These are phyloP conservation scores for Sarcodon aspratus DNA, from an alignment of 768 basidiomycete species.

Conservation along the genomic window DNA sequence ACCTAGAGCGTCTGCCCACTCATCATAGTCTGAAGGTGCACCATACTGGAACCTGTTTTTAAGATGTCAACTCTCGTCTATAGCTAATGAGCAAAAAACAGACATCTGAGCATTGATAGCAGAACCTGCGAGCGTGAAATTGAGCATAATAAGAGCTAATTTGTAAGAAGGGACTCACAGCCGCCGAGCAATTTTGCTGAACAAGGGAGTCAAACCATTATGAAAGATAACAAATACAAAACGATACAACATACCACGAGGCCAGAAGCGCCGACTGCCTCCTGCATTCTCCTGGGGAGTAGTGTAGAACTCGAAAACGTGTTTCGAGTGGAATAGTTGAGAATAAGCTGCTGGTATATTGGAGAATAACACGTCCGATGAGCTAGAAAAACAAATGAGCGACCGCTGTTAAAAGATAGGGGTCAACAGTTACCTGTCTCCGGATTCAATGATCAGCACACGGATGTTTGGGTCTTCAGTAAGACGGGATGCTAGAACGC, in stretches of 20 bases:
- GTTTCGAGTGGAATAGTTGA: slow-evolving; percentile 30
- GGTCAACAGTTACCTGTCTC: slow-evolving; percentile 35
- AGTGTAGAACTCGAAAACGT: slow-evolving; percentile 45
- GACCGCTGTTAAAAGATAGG: too few relatives aligned
- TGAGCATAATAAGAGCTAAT: background rate
- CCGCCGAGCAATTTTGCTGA: slow-evolving; percentile 62
- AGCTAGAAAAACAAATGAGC: too few relatives aligned
- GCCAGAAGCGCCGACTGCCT: slow-evolving; percentile 44
- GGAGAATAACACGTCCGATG: background rate
- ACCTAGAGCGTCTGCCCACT: slow-evolving; percentile 35
- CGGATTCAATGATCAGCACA: slow-evolving; percentile 50
- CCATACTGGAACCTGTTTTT: slow-evolving; percentile 36
- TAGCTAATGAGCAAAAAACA: slow-evolving; percentile 1
- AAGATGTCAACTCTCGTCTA: background rate
- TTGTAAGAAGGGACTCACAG: slow-evolving; percentile 30
- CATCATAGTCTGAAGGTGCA: slow-evolving; percentile 57
- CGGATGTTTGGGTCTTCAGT: slow-evolving; percentile 41
- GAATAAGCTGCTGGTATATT: slow-evolving; percentile 9
- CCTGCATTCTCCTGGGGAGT: slow-evolving; percentile 41
- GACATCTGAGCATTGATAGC: slow-evolving; percentile 52
- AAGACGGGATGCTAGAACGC: slow-evolving; percentile 46
- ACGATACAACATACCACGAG: slow-evolving; percentile 36
- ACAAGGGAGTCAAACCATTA: background rate
- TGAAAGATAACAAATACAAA: background rate
- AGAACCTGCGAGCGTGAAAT: slow-evolving; percentile 28